phyloP scores from a whole-genome alignment of 176 grass and related monocot species.

The Panicum miliaceum region DNA sequence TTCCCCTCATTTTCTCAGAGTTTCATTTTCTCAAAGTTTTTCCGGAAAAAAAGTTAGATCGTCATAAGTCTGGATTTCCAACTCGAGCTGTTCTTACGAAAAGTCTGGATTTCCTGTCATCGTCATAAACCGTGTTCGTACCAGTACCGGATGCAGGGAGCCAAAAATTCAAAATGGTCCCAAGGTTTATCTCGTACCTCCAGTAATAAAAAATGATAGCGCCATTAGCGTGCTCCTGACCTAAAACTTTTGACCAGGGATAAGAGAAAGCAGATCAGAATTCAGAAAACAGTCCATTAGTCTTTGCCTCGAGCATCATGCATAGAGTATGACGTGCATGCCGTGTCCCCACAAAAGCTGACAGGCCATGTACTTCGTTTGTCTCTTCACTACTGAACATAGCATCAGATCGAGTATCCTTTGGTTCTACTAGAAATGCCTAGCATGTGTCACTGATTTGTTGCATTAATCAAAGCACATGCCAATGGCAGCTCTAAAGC shows the following conservation, averaged over 20 bases:
- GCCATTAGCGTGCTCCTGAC: slow-evolving; percentile 14
- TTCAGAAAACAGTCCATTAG: neutral
- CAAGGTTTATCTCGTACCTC: neutral
- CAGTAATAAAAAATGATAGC: neutral
- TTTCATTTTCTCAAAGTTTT: too few species aligned
- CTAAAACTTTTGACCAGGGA: slow-evolving; percentile 29
- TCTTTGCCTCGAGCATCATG: neutral
- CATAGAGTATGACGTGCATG: neutral
- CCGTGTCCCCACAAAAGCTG: neutral
- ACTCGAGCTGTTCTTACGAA: too few species aligned
- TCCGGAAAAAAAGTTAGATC: too few species aligned
- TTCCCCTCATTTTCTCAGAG: too few species aligned
- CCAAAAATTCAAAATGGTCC: neutral
- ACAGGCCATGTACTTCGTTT: neutral
- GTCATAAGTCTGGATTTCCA: too few species aligned
- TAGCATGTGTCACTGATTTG: neutral
- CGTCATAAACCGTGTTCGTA: too few species aligned
- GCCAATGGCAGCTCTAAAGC: neutral
- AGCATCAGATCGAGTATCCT: neutral
- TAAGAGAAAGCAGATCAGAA: neutral
- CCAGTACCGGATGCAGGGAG: neutral
- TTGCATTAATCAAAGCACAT: neutral
- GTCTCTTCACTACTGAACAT: neutral
- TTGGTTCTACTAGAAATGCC: neutral
- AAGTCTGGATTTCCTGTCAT: too few species aligned